phyloP scores from a whole-genome alignment of 768 basidiomycete genomes.

The Pleurotus salmoneostramineus region DNA sequence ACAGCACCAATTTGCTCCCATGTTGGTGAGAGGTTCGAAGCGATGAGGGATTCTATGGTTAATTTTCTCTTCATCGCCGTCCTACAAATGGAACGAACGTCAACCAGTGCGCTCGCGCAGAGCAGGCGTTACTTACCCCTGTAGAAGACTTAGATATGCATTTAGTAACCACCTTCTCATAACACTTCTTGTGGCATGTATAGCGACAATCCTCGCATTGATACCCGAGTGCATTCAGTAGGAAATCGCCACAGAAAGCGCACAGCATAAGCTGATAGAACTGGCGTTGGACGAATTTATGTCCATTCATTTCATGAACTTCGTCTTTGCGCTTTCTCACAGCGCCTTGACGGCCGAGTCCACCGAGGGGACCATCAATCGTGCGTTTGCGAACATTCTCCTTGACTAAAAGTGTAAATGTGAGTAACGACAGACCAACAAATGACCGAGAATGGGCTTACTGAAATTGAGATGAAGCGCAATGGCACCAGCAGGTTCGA shows the following conservation, averaged over 20 bases:
- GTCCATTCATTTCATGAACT: slow-evolving; percentile 99
- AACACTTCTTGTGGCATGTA: slow-evolving; percentile 98
- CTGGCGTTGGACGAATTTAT: slow-evolving; percentile 95
- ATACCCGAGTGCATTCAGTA: slow-evolving; percentile 96
- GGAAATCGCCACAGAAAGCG: slow-evolving; percentile 96
- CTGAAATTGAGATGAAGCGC: slow-evolving; percentile 87
- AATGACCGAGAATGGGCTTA: slow-evolving; percentile 35
- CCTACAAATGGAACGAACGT: slow-evolving; percentile 37
- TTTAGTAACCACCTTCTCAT: slow-evolving; percentile 98
- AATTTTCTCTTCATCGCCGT: slow-evolving; percentile 97
- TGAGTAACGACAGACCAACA: not conserved
- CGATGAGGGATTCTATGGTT: slow-evolving; percentile 99
- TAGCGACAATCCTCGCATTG: slow-evolving; percentile 99
- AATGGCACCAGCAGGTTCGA: slow-evolving; percentile 96
- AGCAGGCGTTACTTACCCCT: slow-evolving; percentile 52
- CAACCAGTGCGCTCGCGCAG: not conserved
- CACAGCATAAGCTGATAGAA: slow-evolving; percentile 99
- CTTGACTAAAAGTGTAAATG: slow-evolving; percentile 61
- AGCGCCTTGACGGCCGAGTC: slow-evolving; percentile 96
- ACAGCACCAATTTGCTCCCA: slow-evolving; percentile 99
- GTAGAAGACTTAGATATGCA: slow-evolving; percentile 97
- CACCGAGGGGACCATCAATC: slow-evolving; percentile 79
- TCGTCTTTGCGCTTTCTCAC: slow-evolving; percentile 97
- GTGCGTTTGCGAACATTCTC: slow-evolving; percentile 96
- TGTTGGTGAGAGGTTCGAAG: slow-evolving; percentile 94